Conservation (phyloP, 805 yeast species). For the Candida verbasci region DNA sequence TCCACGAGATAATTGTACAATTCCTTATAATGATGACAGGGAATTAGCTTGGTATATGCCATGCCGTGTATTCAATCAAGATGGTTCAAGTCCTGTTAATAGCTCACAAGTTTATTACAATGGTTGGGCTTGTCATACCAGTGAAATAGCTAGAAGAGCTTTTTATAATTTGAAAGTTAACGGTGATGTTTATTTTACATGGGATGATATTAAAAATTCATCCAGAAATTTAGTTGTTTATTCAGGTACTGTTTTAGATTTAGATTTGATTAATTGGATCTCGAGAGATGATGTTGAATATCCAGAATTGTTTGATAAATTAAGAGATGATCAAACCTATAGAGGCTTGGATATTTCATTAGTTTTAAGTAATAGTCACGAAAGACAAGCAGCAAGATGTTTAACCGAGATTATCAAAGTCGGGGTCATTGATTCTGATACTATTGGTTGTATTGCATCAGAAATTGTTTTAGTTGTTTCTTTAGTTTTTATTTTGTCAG, state of each 20-base stretch:
- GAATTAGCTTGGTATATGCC: constrained; percentile 96
- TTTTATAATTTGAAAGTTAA: constrained; percentile 55
- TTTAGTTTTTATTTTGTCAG: constrained; percentile 75
- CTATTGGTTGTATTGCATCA: constrained; percentile 93
- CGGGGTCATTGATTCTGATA: constrained; percentile 82
- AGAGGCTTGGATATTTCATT: constrained; percentile 81
- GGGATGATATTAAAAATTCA: constrained; percentile 77
- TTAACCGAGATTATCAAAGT: constrained; percentile 81
- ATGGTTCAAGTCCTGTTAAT: constrained; percentile 69
- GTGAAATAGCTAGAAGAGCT: constrained; percentile 59
- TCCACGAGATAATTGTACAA: constrained; percentile 64
- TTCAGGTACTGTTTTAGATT: constrained; percentile 84
- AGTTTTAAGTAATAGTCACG: constrained; percentile 60
- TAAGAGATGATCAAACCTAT: constrained; percentile 50
- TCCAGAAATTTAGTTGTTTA: constrained; percentile 79
- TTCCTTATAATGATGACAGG: constrained; percentile 54
- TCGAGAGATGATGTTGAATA: constrained; percentile 62
- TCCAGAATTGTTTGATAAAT: constrained; percentile 65
- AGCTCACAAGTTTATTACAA: constrained; percentile 58
- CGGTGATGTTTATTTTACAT: constrained; percentile 81
- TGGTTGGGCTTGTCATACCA: constrained; percentile 93
- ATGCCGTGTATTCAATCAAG: constrained; percentile 64
- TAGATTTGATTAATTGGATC: constrained; percentile 74
- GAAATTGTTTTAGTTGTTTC: constrained; percentile 76
- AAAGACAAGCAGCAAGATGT: constrained; percentile 74